A percentile compares a stretch with the other conserved stretches of the same genome.
Evolutionary conservation across 108 stramenopile genomes (phyloP).

Genomic region (Cyclotella sp.): DNA sequence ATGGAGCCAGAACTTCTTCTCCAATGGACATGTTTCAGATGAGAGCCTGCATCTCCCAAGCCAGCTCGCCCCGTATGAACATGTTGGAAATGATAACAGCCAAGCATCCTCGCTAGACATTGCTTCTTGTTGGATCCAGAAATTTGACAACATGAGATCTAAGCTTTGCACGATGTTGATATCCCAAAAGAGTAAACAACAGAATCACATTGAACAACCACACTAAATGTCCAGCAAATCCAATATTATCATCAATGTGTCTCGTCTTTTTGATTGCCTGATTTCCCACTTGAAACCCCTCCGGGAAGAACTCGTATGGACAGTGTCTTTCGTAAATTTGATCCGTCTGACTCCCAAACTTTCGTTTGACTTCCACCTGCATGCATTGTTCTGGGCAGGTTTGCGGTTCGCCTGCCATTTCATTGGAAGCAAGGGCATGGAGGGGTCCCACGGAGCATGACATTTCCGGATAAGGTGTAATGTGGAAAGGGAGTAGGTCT

Average conservation of each 20-base stretch:
- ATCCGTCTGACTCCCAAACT: conserved; percentile 18
- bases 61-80: no score
- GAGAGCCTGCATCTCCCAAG: no score
- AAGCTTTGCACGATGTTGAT: background rate
- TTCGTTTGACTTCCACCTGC: conserved; percentile 7
- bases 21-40: no score
- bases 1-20: no score
- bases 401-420: background rate
- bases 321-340: conserved; percentile 9
- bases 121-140: background rate
- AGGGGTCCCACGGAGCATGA: conserved; percentile 27
- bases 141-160: background rate
- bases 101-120: no score
- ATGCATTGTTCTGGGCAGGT: conserved; percentile 17
- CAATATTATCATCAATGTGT: background rate
- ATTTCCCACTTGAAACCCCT: conserved; percentile 12
- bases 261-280: background rate
- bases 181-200: background rate
- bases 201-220: conserved; percentile 11
- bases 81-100: no score
- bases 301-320: conserved; percentile 6
- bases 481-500: conserved; percentile 31
- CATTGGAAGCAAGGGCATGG: conserved; percentile 7
- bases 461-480: conserved; percentile 34
- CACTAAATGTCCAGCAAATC: background rate